Percentiles rank a stretch among this genome's conserved stretches.
Evolutionary conservation across 257 asterid genomes (phyloP).

Genomic region (Plantago elongata): DNA sequence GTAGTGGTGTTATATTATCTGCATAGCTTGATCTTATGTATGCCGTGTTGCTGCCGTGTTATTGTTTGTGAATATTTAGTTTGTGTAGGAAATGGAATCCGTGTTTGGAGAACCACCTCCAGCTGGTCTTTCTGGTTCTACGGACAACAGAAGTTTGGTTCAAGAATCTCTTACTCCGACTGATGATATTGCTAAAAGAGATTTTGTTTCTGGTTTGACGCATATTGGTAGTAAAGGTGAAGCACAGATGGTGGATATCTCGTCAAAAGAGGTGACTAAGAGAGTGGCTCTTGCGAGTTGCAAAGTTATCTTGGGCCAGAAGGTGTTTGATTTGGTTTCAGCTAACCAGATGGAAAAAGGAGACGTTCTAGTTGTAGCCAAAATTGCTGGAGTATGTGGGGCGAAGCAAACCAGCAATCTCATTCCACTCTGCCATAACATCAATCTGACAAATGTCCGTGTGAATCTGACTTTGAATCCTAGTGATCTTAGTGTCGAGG

Average conservation of each 20-base stretch:
- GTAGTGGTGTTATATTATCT: neutral
- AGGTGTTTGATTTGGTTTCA: slow-evolving; percentile 68
- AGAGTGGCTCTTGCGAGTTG: slow-evolving; percentile 74
- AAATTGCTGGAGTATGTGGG: slow-evolving; percentile 68
- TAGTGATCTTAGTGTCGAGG: slow-evolving; percentile 47
- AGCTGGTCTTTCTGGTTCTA: slow-evolving; percentile 40
- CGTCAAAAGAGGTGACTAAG: slow-evolving; percentile 53
- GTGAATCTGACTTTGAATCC: slow-evolving; percentile 51
- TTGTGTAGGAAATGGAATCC: slow-evolving; percentile 75
- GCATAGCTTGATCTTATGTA: neutral
- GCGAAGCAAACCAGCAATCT: slow-evolving; percentile 79
- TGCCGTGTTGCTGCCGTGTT: neutral
- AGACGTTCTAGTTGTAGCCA: slow-evolving; percentile 79
- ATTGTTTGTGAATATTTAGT: slow-evolving; percentile 3
- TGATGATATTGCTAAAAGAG: slow-evolving; percentile 14
- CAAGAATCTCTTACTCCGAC: slow-evolving; percentile 29
- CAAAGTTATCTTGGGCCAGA: slow-evolving; percentile 61
- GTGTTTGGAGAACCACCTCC: slow-evolving; percentile 79
- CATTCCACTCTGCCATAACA: slow-evolving; percentile 79
- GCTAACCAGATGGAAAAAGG: slow-evolving; percentile 74
- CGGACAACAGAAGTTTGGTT: slow-evolving; percentile 27
- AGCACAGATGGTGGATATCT: slow-evolving; percentile 80
- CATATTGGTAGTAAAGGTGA: slow-evolving; percentile 63
- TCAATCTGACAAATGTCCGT: slow-evolving; percentile 50
- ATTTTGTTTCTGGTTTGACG: slow-evolving; percentile 35